Evolutionary conservation across 768 basidiomycete species (phyloP).

Genomic region (Suillus tomentosus): DNA sequence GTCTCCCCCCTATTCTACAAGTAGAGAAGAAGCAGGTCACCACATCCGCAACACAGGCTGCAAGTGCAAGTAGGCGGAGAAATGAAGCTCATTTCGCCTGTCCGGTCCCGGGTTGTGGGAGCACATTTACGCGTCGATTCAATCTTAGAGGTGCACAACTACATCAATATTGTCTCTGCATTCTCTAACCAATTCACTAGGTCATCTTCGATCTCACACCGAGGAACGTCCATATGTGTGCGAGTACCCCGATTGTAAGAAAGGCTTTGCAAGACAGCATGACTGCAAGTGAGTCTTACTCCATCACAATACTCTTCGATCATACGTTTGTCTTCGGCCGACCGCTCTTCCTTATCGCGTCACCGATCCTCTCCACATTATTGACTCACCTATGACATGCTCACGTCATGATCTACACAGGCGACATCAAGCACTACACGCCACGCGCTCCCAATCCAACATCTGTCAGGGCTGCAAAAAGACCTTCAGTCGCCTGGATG

Average conservation of each 20-base stretch:
- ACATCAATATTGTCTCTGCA: constrained; percentile 9
- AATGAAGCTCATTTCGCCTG: constrained; percentile 93
- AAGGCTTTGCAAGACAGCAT: constrained; percentile 93
- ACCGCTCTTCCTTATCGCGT: not conserved
- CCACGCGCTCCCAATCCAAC: constrained; percentile 80
- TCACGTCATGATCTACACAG: constrained; percentile 37
- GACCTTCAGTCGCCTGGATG: constrained; percentile 92
- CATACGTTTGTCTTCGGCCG: not conserved
- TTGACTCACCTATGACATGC: constrained; percentile 7
- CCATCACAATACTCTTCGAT: not conserved
- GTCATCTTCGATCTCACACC: constrained; percentile 92
- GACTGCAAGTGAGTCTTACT: constrained; percentile 83
- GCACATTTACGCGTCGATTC: constrained; percentile 94
- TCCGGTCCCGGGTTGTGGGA: constrained; percentile 93
- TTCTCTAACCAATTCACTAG: constrained; percentile 43
- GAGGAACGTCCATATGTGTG: constrained; percentile 95
- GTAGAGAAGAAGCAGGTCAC: constrained; percentile 96
- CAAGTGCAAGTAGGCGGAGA: constrained; percentile 84
- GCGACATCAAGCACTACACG: constrained; percentile 89
- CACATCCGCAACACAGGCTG: constrained; percentile 89
- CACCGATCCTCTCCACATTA: not conserved
- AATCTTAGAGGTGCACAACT: constrained; percentile 70
- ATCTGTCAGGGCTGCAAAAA: constrained; percentile 92
- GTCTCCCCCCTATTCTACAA: constrained; percentile 82
- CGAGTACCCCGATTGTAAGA: constrained; percentile 92